A percentile compares a stretch with the other conserved stretches of the same genome.
phyloP scores from a whole-genome alignment of 2,329 filamentous ascomycete genomes.

The Furcasterigmium sp. region DNA sequence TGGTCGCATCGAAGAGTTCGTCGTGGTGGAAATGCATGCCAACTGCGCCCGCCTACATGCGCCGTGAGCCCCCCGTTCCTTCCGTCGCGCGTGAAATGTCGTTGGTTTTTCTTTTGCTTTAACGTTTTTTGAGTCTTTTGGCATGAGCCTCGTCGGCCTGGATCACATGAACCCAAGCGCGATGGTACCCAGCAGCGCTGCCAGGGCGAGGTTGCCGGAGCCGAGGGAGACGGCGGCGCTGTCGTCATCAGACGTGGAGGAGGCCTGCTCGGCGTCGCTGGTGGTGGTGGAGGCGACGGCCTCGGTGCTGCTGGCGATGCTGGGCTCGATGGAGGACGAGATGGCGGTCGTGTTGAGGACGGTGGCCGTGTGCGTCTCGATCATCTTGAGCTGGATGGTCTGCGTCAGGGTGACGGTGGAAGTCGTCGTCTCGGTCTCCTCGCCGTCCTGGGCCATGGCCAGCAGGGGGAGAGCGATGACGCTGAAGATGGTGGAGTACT shows the following conservation, averaged over 20 bases:
- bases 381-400: conserved; percentile 43
- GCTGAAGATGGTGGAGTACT: conserved; percentile 36
- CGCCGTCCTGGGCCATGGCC: conserved; percentile 36
- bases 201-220: conserved; percentile 36
- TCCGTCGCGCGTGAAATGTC: conserved; percentile 1
- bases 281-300: conserved; percentile 20
- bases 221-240: conserved; percentile 34
- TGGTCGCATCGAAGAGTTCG: conserved; percentile 11
- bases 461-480: conserved; percentile 47
- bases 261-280: conserved; percentile 24
- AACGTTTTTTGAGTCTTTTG: too few species aligned
- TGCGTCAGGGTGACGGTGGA: conserved; percentile 44
- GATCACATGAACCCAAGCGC: conserved; percentile 47
- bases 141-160: too few species aligned
- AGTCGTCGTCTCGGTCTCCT: conserved; percentile 32
- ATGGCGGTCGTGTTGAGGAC: conserved; percentile 25
- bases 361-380: conserved; percentile 33
- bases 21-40: background rate
- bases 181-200: conserved; percentile 45
- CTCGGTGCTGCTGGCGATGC: conserved; percentile 15
- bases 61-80: background rate
- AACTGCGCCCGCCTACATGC: background rate
- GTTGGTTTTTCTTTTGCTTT: too few species aligned
- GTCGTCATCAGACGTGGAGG: conserved; percentile 17
- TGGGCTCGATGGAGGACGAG: conserved; percentile 12